Conservation (phyloP, 2,329 filamentous ascomycete species). For the Colletotrichum falcatum region DNA sequence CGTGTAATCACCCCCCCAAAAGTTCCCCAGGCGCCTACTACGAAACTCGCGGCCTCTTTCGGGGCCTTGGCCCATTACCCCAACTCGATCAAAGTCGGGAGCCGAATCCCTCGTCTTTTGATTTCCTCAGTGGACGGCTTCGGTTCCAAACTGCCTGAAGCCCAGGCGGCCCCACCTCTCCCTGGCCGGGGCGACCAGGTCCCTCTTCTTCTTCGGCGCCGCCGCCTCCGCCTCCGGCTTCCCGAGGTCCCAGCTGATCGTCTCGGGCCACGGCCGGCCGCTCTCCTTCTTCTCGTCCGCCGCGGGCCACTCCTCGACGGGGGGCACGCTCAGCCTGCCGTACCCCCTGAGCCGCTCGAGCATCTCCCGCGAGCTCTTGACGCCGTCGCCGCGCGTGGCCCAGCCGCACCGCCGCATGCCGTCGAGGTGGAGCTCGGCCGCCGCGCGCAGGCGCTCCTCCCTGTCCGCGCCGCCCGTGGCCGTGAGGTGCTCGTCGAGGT, state of each 20-base stretch:
- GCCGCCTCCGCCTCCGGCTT: conserved; percentile 31
- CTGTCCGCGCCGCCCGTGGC: conserved; percentile 28
- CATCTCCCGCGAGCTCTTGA: conserved; percentile 26
- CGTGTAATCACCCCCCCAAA: background rate
- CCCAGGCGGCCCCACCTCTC: conserved; percentile 43
- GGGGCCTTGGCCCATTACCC: no score
- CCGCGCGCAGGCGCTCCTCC: conserved; percentile 41
- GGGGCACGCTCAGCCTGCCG: conserved; percentile 39
- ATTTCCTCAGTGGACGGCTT: background rate
- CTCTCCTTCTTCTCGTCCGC: conserved; percentile 42
- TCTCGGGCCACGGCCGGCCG: conserved; percentile 37
- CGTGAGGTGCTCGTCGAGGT: conserved; percentile 42
- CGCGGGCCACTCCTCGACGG: conserved; percentile 41
- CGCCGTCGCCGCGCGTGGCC: conserved; percentile 40
- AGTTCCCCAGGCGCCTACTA: no score
- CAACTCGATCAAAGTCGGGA: fast-evolving
- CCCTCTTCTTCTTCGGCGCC: conserved; percentile 37
- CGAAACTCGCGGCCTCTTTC: no score
- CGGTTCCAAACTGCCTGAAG: conserved; percentile 6
- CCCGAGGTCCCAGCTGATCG: conserved; percentile 41
- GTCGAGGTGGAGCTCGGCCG: conserved; percentile 43
- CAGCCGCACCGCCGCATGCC: conserved; percentile 44
- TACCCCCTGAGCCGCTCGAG: conserved; percentile 41
- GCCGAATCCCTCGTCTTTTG: background rate
- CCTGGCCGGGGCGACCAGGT: conserved; percentile 42